Evolutionary conservation across 805 yeast species (phyloP), one percentile per base, ranked within the genome.

Genomic region (Lachancea sp.): DNA sequence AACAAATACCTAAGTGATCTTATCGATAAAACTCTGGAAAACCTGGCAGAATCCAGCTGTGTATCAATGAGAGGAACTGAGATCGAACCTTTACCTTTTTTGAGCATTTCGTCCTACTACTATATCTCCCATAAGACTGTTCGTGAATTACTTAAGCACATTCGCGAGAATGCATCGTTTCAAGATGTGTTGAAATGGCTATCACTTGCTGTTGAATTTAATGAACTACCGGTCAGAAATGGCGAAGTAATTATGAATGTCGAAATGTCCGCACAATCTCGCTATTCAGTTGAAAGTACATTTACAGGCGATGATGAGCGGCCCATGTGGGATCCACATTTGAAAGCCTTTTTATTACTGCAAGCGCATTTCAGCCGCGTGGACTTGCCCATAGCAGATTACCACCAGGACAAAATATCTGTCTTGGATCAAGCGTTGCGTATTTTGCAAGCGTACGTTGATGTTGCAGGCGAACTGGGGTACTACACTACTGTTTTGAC

Each of bases 361-460:
- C 96, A 90, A 61, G 89, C 95, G 0, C 90, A 90, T 55, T 71
- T 90, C 38, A 77, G 87, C 7, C 69, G 96, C 39, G 54, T 81
- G 5, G 92, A 85, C 44, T 67, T 92, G 35, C 98, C 97, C 2
- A 85, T 92, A 54, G 94, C 95, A 0, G 99, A 92, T 68, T 92
- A 92, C 58, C 71, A 83, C 8, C 97, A 90, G 57, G 98, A 92
- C 61, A 88, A 96, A 0, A 77, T 88, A 11, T 80, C 97, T 0
- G 95, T 92, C 8, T 67, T 92, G 42, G 99, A 94, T 56, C 98
- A 92, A 65, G 78, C 95, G 6, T 68, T 92, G 55, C 95, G 98
- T 74, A 82, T 92, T 47, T 64, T 89, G 40, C 98, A 92, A 58
- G 97, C 97, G 0, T 82, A 75, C 50, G 80, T 90, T 44, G 99